Base-by-base conservation (phyloP, 139 green algal species). In the Picochlorum sp. region DNA sequence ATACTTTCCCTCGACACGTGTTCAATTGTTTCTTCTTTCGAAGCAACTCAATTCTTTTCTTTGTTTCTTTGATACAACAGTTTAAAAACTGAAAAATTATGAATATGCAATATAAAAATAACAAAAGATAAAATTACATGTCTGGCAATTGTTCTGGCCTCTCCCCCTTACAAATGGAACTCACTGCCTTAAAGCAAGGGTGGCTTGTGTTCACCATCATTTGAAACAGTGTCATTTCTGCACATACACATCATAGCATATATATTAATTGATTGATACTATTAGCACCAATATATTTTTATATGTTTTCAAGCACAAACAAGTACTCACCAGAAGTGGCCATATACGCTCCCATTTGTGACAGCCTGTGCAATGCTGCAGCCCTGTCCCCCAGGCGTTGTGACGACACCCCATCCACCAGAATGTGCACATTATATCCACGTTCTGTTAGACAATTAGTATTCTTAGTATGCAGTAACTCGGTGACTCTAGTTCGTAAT, bases 401-500 rank as follows among this genome's bases (percentile, higher is more conserved):
- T 24, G 64, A 82, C 25, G 69, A 84, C n/a, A 95, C 77, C 7
- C 71, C 87, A 53, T 96, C 89, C 12, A 82, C 70, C 13, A 93
- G 30, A 22, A 95, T 33, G 58, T 94, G 85, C 30, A 95, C 83
- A 52, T 89, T 81, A 31, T 81, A 84, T 7, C 83, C 83, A 5
- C 50, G 44, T 24, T 85, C 77, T n/a, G n/a, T n/a, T n/a, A n/a
- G n/a, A n/a, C n/a, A n/a, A n/a, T n/a, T n/a, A n/a, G n/a, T n/a
- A 76, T 66, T n/a, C 25, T 59, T 6, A 20, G 0, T 47, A 47
- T 47, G n/a, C n/a, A n/a, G n/a, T n/a, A n/a, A n/a, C n/a, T n/a
- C n/a, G n/a, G n/a, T n/a, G n/a, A n/a, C n/a, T n/a, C n/a, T n/a
- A n/a, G n/a, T n/a, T n/a, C n/a, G n/a, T n/a, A n/a, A n/a, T n/a